Conservation (phyloP, 768 basidiomycete species). For the Rhodotorula taiwanensis region DNA sequence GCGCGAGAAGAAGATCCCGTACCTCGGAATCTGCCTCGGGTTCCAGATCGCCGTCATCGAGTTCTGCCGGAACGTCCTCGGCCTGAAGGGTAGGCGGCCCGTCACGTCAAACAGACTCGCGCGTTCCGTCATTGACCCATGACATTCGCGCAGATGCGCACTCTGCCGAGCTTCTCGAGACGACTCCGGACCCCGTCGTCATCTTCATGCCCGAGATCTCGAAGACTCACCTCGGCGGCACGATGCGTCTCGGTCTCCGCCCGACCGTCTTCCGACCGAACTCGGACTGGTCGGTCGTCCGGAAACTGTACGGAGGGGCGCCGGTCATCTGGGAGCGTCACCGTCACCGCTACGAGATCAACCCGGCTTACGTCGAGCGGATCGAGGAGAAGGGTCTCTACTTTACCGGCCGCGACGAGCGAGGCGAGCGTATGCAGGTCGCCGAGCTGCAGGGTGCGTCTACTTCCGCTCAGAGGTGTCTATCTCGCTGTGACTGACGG, state of each 20-base stretch:
- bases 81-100: constrained; percentile 53
- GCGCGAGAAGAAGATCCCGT: constrained; percentile 86
- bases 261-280: constrained; percentile 78
- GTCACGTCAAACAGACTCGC: constrained; percentile 38
- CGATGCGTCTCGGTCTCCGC: constrained; percentile 98
- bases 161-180: constrained; percentile 68
- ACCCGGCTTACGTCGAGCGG: constrained; percentile 71
- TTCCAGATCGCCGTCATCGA: constrained; percentile 96
- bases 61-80: constrained; percentile 79
- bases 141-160: constrained; percentile 62
- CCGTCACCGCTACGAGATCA: constrained; percentile 92
- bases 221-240: constrained; percentile 95
- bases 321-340: constrained; percentile 91
- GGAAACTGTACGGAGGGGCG: constrained; percentile 74
- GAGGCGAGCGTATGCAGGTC: constrained; percentile 94
- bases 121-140: too few relatives aligned
- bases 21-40: constrained; percentile 92
- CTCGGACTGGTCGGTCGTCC: constrained; percentile 66
- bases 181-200: constrained; percentile 55
- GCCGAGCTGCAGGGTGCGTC: constrained; percentile 72
- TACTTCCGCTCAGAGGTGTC: not conserved
- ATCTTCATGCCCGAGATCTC: constrained; percentile 99
- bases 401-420: constrained; percentile 85
- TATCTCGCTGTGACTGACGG: not conserved
- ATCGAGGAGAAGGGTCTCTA: constrained; percentile 66